Conservation (phyloP, 306 rosid species). For the Acacia crassicarpa region DNA sequence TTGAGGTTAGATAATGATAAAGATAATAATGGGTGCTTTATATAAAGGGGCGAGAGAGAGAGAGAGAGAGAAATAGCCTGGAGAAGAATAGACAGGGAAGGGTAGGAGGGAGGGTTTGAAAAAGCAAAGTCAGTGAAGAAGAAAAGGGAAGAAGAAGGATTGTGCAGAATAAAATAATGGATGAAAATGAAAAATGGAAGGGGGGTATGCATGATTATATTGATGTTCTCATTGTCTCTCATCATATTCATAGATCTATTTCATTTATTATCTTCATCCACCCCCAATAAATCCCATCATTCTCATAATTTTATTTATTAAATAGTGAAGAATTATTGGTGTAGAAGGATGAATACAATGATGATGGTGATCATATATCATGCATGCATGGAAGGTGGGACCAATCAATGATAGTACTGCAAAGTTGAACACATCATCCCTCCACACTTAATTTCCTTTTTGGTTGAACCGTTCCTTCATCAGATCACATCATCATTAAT, state of each 20-base stretch:
- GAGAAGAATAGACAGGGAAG: constrained; percentile 52
- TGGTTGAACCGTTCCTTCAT: constrained; percentile 36
- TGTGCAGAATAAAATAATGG: constrained; percentile 38
- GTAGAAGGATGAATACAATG: constrained; percentile 9
- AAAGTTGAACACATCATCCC: constrained; percentile 25
- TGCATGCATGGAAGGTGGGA: constrained; percentile 50
- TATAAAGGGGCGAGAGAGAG: constrained; percentile 19
- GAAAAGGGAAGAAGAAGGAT: constrained; percentile 31
- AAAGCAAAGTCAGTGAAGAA: constrained; percentile 41
- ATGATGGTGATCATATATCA: not conserved
- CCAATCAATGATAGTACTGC: constrained; percentile 38
- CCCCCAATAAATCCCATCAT: not conserved
- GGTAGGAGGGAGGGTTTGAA: constrained; percentile 46
- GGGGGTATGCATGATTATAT: constrained; percentile 10
- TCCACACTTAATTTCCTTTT: constrained; percentile 6
- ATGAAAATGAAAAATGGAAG: constrained; percentile 45
- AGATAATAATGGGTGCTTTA: constrained; percentile 37
- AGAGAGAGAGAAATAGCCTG: constrained; percentile 45
- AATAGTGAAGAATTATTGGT: constrained; percentile 31
- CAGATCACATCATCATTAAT: constrained; percentile 29
- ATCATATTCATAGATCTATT: constrained; percentile 42
- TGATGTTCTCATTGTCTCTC: constrained; percentile 56
- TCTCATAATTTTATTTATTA: constrained; percentile 22
- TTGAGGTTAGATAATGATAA: constrained; percentile 29
- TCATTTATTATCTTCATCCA: not conserved